These are phyloP conservation scores for Sclerotinia subarctica DNA, from an alignment of 2,329 filamentous ascomycete species.

Conservation along the genomic window DNA sequence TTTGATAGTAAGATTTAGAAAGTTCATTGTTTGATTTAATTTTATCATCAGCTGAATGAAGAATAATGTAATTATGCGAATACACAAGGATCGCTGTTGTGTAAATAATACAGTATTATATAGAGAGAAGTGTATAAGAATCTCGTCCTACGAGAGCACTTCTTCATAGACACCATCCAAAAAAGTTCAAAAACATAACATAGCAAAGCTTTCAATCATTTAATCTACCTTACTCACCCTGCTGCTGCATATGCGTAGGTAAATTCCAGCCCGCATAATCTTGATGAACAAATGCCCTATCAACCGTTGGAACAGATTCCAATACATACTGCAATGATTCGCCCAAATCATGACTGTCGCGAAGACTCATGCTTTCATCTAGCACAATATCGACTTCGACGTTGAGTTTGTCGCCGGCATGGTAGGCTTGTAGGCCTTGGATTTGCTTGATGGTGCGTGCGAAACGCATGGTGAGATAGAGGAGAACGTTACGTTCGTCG, in stretches of 20 bases:
- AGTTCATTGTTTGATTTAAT: neutral
- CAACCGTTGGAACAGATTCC: slow-evolving; percentile 47
- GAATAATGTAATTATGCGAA: neutral
- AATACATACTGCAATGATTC: slow-evolving; percentile 62
- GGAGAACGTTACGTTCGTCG: slow-evolving; percentile 52
- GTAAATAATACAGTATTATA: too few relatives aligned
- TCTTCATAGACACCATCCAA: neutral
- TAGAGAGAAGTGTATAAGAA: too few relatives aligned
- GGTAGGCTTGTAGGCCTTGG: slow-evolving; percentile 55
- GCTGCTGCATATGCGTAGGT: slow-evolving; percentile 40
- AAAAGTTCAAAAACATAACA: neutral
- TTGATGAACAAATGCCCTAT: slow-evolving; percentile 43
- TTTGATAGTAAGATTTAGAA: neutral
- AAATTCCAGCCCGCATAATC: slow-evolving; percentile 41
- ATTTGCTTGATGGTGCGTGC: slow-evolving; percentile 52
- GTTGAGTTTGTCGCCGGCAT: slow-evolving; percentile 61
- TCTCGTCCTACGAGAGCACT: neutral
- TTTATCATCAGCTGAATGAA: neutral
- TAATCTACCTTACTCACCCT: slow-evolving; percentile 21
- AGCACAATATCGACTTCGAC: slow-evolving; percentile 60
- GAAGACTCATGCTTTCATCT: slow-evolving; percentile 50
- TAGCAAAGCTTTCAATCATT: neutral
- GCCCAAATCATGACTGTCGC: slow-evolving; percentile 55
- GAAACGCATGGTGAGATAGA: slow-evolving; percentile 58
- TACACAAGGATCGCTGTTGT: too few relatives aligned